Base-by-base conservation (phyloP, 306 rosid genomes). In the Comarum palustre region DNA sequence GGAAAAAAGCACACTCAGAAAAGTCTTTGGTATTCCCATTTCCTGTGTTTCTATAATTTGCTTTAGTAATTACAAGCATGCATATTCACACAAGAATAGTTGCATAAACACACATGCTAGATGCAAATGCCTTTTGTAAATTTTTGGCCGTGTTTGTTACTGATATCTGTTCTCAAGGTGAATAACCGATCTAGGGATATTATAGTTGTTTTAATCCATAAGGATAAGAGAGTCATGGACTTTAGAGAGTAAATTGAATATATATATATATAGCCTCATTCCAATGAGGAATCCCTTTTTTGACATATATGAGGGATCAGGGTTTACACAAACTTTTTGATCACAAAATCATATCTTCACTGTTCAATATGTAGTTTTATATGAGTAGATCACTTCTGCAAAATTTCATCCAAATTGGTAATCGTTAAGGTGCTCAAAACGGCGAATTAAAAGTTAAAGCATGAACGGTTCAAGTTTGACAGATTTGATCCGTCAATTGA, bases 1-100 rank as follows among this genome's bases (percentile, higher is more conserved):
- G 75, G 93, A 88, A 41, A 80, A 73, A 65, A 86, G 98, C 86
- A 82, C 91, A 60, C 78, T 85, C 83, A 84, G 98, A 91, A 85
- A 82, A 85, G 97, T 91, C 66, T 93, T 89, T 84, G 98, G 98
- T 93, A 91, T 71, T 50, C 24, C 66, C 66, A 39, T 20, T 43
- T 68, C 66, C 29, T 27, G 8, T 39, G 39, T 20, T 51, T 27
- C 61, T 57, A 51, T 38, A 39, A 52, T 5, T 64, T 22, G 6
- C 69, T 29, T 47, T 20, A 22, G 46, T 25, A 69, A 32, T 69
- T 51, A 9, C 66, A 48, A 62, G 20, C 51, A 63, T 61, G 72
- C 22, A 51, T 29, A 42, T 22, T 2, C 39, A 17, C 5, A 52
- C 43, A 36, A 47, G 17, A 5, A 45, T 46, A 19, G n/a, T 19